Base-by-base conservation (phyloP, 169 alveolate species). In the Babesia divergens region DNA sequence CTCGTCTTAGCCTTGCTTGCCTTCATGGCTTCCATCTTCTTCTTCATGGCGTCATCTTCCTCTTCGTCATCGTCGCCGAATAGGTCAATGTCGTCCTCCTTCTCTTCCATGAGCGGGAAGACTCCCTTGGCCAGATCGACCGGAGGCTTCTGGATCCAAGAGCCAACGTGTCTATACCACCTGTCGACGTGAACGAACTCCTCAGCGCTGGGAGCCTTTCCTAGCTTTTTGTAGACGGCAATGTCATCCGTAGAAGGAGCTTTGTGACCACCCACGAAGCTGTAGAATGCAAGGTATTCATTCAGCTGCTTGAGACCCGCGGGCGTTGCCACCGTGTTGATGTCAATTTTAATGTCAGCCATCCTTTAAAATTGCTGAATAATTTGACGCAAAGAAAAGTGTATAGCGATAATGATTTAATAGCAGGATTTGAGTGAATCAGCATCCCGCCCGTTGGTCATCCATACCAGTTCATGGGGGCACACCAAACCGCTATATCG, bases 11-110 rank as follows among this genome's bases (percentile, higher is more conserved):
- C 80, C 79, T 88, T 81, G 54, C 84, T 82, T 46, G 89, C 90
- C 58, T 88, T 88, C 79, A 84, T 55, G n/a, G 76, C 91, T 65
- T 79, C 93, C 90, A 81, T 84, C 84, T 88, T 88, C 84, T 88
- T 76, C 83, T 83, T 80, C 53, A 81, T 37, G 72, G 84, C 76
- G 46, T 80, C 84, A 28, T 72, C 91, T 62, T 80, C 89, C 43
- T 80, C 88, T 47, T 77, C 83, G 51, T 72, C 83, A 50, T 74
- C 83, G 47, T 84, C 91, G 28, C 93, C 88, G 53, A 80, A 80
- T 8, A 70, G 80, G 56, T 80, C 88, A 29, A 80, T 34, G 74
- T 80, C 88, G 29, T 80, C 88, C n/a, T 59, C 38, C 43, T 80
- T 68, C 70, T 80, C 70, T 8, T 22, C 82, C 20, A 37, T 53